Evolutionary conservation across 108 stramenopile genomes (phyloP).

Genomic region (Fragilaria radians): DNA sequence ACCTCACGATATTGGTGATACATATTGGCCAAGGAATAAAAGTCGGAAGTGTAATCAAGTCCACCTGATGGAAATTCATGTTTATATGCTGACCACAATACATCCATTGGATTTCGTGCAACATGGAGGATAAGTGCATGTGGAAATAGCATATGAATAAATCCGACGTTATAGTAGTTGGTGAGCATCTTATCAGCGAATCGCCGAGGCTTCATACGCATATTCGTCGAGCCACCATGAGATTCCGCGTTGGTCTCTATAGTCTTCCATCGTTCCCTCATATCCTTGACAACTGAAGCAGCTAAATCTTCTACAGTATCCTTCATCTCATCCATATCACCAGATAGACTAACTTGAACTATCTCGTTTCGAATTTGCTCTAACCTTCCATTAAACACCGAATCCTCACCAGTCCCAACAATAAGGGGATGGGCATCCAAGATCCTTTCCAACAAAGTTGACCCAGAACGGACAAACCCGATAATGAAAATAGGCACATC

Average conservation of each 20-base stretch:
- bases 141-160: slow-evolving; percentile 86
- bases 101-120: slow-evolving; percentile 79
- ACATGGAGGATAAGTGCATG: slow-evolving; percentile 82
- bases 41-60: slow-evolving; percentile 75
- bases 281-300: slow-evolving; percentile 56
- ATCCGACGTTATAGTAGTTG: slow-evolving; percentile 77
- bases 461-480: slow-evolving; percentile 82
- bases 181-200: slow-evolving; percentile 89
- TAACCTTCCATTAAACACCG: slow-evolving; percentile 78
- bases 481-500: slow-evolving; percentile 76
- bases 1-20: slow-evolving; percentile 70
- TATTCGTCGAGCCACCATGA: slow-evolving; percentile 15
- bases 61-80: slow-evolving; percentile 74
- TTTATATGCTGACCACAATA: slow-evolving; percentile 73
- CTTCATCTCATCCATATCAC: slow-evolving; percentile 21
- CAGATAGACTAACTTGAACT: slow-evolving; percentile 43
- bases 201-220: slow-evolving; percentile 24
- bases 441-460: slow-evolving; percentile 79
- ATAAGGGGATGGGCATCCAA: slow-evolving; percentile 79
- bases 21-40: slow-evolving; percentile 49
- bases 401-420: slow-evolving; percentile 85
- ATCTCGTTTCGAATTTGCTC: slow-evolving; percentile 65
- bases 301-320: slow-evolving; percentile 46
- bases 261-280: slow-evolving; percentile 54
- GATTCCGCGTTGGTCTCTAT: slow-evolving; percentile 35